A percentile compares a stretch with the other conserved stretches of the same genome.
These are phyloP conservation scores for Ceratocystis huliohia DNA, from an alignment of 2,329 filamentous ascomycete species.

Conservation along the genomic window DNA sequence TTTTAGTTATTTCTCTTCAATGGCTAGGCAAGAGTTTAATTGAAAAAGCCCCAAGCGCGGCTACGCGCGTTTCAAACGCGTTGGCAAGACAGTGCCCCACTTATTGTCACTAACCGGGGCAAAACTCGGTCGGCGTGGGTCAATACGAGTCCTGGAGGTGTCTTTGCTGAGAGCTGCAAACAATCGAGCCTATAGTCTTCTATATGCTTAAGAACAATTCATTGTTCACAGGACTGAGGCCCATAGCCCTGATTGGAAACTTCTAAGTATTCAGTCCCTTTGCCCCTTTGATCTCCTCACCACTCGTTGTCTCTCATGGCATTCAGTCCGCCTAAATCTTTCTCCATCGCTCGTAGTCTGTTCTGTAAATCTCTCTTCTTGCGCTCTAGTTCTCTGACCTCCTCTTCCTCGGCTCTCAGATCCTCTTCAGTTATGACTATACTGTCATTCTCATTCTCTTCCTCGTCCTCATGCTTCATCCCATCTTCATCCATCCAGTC, in stretches of 20 bases:
- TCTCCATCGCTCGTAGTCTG: slow-evolving; percentile 41
- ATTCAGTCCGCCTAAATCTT: slow-evolving; percentile 42
- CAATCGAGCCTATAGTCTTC: background rate
- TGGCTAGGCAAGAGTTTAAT: background rate
- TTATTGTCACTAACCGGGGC: background rate
- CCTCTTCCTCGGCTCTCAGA: slow-evolving; percentile 55
- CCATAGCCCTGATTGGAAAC: background rate
- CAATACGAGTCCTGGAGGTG: background rate
- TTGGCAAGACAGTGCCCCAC: background rate
- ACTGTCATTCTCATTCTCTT: slow-evolving; percentile 33
- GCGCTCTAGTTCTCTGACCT: slow-evolving; percentile 42
- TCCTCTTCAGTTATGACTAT: slow-evolving; percentile 54
- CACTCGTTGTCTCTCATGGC: slow-evolving; percentile 33
- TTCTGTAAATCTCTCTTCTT: slow-evolving; percentile 45
- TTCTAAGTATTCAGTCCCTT: background rate
- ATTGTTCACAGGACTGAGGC: background rate
- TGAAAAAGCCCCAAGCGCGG: background rate
- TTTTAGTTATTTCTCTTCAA: background rate
- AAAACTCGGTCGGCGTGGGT: background rate
- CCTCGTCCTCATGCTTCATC: slow-evolving; percentile 40
- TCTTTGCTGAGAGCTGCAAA: background rate
- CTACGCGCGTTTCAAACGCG: background rate
- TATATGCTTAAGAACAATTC: too few species aligned
- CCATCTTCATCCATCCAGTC: slow-evolving; percentile 42
- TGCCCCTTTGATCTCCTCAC: background rate